Evolutionary conservation across 1,139 yeast species (phyloP), one percentile per base, ranked within the genome.

Genomic region (Candida anutae): DNA sequence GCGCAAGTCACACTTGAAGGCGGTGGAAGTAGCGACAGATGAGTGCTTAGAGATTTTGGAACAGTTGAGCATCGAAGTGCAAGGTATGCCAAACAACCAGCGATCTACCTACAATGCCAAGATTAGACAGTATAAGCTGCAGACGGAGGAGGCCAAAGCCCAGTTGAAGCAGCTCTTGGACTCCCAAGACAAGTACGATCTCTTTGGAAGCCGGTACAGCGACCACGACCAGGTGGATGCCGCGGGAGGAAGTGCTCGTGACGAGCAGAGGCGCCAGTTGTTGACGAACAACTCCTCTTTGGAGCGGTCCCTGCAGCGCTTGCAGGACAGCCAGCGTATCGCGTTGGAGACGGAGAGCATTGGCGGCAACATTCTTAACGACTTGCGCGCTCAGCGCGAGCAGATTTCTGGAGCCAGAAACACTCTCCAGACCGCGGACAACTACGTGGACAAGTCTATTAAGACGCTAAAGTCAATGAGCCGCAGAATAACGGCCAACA

Each of bases 341-440:
- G 98, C 98, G 3, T 65, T 82, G 32, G 98, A 93, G 45, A 88
- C 98, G 0, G 98, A 90, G 52, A 68, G 69, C 25, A 76, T 93
- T 29, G 99, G 99, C 1, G 85, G 96, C 6, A 82, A 83, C 40
- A 90, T 93, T 32, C 69, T 93, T 53, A 78, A 78, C 46, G 95
- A 90, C 52, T 63, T 93, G 42, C 67, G 96, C 35, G 80, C 94
- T 13, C 99, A 93, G 58, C 67, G 98, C 34, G 98, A 93, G 46
- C 97, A 94, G 47, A 74, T 93, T 29, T 58, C 73, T 27, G 87
- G 88, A 40, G 75, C 95, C 11, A 72, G 97, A 50, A 77, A 77
- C 42, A 84, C 94, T 0, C 63, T 93, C 29, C 70, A 74, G 55
- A 93, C 87, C 37, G 97, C 98, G 0, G 97, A 93, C 48, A 76